A percentile compares a stretch with the other conserved stretches of the same genome.
These are phyloP conservation scores for Colletotrichum sp. DNA, from an alignment of 2,329 filamentous ascomycete genomes.

Conservation along the genomic window DNA sequence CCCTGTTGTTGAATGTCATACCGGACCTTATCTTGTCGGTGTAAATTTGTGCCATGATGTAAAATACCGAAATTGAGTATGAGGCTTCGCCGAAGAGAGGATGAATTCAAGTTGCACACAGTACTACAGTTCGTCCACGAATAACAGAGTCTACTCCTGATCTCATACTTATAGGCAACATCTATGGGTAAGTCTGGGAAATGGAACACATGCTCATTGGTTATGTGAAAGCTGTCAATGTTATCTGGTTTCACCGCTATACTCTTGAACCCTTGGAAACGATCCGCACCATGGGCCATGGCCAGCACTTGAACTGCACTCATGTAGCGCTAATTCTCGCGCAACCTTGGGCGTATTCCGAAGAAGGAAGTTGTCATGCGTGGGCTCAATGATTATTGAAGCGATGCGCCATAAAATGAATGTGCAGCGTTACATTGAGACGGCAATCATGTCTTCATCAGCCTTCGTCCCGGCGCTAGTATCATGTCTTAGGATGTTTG, in stretches of 20 bases:
- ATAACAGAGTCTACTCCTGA: too few species aligned
- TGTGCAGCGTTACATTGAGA: not conserved
- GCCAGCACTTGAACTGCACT: not conserved
- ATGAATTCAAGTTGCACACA: not conserved
- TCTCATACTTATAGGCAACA: not conserved
- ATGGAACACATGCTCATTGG: not conserved
- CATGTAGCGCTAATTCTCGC: not conserved
- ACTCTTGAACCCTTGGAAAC: not conserved
- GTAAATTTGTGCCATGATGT: not conserved
- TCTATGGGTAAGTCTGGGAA: not conserved
- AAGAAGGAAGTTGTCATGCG: not conserved
- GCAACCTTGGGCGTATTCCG: not conserved
- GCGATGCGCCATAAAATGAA: rapidly evolving
- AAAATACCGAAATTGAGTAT: rapidly evolving
- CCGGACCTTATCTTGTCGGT: not conserved
- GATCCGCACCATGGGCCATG: too few species aligned
- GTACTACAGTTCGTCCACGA: too few species aligned
- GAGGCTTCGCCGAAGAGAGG: not conserved
- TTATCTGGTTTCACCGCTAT: not conserved
- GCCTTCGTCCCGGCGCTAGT: not conserved
- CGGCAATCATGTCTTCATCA: not conserved
- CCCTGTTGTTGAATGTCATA: not conserved
- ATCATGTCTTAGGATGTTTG: not conserved
- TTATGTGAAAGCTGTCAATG: not conserved
- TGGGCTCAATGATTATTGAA: rapidly evolving